Conservation (phyloP, 495 filamentous ascomycete species). For the Penicillium angulare region DNA sequence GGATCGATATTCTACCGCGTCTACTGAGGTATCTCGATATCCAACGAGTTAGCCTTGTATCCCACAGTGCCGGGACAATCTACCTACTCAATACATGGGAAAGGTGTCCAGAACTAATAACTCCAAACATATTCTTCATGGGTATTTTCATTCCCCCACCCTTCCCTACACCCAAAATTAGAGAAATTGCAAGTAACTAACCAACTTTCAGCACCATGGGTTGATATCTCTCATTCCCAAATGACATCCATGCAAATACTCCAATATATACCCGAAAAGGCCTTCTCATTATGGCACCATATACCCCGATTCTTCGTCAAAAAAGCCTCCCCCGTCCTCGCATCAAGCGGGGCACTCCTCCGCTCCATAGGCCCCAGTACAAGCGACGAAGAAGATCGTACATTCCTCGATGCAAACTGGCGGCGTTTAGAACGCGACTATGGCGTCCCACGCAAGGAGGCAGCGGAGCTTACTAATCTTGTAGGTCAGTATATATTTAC, state of each 20-base stretch:
- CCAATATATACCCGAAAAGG: conserved; percentile 23
- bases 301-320: conserved; percentile 34
- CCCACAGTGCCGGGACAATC: conserved; percentile 47
- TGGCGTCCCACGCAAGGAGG: conserved; percentile 14
- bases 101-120: conserved; percentile 34
- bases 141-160: conserved; percentile 15
- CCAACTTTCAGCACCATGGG: conserved; percentile 48
- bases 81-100: conserved; percentile 45
- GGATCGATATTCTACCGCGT: conserved; percentile 43
- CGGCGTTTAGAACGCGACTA: conserved; percentile 20
- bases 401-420: conserved; percentile 13
- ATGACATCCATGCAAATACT: conserved; percentile 25
- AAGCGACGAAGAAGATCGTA: background rate
- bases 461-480: conserved; percentile 19
- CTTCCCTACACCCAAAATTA: background rate
- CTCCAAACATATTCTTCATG: conserved; percentile 36
- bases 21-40: conserved; percentile 40
- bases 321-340: conserved; percentile 20
- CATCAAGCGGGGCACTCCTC: conserved; percentile 20
- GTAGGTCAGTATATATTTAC: conserved; percentile 20
- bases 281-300: conserved; percentile 33
- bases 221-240: conserved; percentile 39
- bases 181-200: too few relatives aligned
- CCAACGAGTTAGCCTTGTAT: conserved; percentile 36
- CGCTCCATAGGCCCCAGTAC: conserved; percentile 1